A percentile compares a stretch with the other conserved stretches of the same genome.
Evolutionary conservation across 345 rosid species (phyloP).

Genomic region (Kandelia obovata): DNA sequence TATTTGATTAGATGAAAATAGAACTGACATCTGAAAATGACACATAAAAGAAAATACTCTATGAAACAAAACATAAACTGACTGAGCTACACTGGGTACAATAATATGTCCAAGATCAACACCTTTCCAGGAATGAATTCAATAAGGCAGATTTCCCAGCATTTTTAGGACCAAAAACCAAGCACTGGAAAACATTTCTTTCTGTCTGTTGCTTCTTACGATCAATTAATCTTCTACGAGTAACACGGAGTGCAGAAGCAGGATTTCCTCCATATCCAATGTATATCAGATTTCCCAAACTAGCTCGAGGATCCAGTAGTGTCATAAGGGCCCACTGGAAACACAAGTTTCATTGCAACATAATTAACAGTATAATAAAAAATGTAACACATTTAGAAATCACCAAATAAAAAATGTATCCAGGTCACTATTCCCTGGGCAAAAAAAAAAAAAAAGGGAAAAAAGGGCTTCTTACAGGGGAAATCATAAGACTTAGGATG

Average conservation of each 20-base stretch:
- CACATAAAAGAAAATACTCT: background rate
- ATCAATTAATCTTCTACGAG: slow-evolving; percentile 61
- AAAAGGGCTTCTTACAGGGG: no score
- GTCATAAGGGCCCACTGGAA: slow-evolving; percentile 86
- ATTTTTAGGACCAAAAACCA: slow-evolving; percentile 67
- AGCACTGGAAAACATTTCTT: slow-evolving; percentile 65
- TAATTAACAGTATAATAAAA: slow-evolving; percentile 15
- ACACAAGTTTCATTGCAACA: slow-evolving; percentile 24
- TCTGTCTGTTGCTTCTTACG: slow-evolving; percentile 71
- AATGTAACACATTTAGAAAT: slow-evolving; percentile 11
- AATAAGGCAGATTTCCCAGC: slow-evolving; percentile 71
- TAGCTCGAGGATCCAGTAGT: slow-evolving; percentile 46
- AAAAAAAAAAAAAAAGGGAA: no score
- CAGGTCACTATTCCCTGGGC: background rate
- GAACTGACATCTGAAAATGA: slow-evolving; percentile 1
- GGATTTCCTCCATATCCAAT: slow-evolving; percentile 67
- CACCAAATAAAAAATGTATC: slow-evolving; percentile 16
- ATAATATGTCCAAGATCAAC: slow-evolving; percentile 12
- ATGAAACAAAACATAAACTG: slow-evolving; percentile 15
- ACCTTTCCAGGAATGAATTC: slow-evolving; percentile 73
- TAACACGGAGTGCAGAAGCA: slow-evolving; percentile 53
- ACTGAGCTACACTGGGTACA: background rate
- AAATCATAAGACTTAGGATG: no score
- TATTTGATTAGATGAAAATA: background rate
- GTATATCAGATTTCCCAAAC: slow-evolving; percentile 69